Base-by-base conservation (phyloP, 2,329 filamentous ascomycete species). In the Fusarium continuum region DNA sequence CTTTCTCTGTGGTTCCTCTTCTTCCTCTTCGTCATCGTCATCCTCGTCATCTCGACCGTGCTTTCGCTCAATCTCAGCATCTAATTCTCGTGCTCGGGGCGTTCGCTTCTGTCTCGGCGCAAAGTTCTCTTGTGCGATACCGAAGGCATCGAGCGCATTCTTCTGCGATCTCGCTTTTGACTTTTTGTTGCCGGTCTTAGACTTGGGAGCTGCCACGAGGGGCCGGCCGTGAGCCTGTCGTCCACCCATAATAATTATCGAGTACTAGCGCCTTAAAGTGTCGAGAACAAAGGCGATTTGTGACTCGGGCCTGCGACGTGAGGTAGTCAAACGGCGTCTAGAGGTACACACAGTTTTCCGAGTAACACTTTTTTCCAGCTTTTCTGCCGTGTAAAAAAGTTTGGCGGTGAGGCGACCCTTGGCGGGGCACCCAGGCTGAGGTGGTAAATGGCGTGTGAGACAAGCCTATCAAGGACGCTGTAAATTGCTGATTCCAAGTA, bases 181-280 rank as follows among this genome's bases (percentile, higher is more conserved):
- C 55, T 81, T 79, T 53, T 80, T 79, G 59, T 65, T 63, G 17
- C 48, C 49, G 22, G 57, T 51, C 20, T 69, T 54, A 61, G 72
- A 66, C 40, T 77, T 74, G 38, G 75, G 70, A 32, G 70, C 71
- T 10, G 78, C 73, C 63, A 83, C 72, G 19, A 87, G 73, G 17
- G 84, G 75, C 65, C 84, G 76, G 28, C 85, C 85, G 72, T 87
- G 84, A 38, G 85, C 77, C 77, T 87, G 85, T 64, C 85, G 80
- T 72, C 85, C 85, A 17, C 83, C 80, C 85, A 87, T 87, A 32
- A 52, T 75, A 59, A n/a, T 23, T 45, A 13, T 28, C 40, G 38
- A 35, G 16, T 9, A 3, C 26, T 19, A 14, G 7, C 43, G 45
- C 16, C 32, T n/a, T 62, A 62, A 49, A 29, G 11, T 32, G 8